Conservation (phyloP, 2,329 filamentous ascomycete genomes). For the Clonostachys rosea region DNA sequence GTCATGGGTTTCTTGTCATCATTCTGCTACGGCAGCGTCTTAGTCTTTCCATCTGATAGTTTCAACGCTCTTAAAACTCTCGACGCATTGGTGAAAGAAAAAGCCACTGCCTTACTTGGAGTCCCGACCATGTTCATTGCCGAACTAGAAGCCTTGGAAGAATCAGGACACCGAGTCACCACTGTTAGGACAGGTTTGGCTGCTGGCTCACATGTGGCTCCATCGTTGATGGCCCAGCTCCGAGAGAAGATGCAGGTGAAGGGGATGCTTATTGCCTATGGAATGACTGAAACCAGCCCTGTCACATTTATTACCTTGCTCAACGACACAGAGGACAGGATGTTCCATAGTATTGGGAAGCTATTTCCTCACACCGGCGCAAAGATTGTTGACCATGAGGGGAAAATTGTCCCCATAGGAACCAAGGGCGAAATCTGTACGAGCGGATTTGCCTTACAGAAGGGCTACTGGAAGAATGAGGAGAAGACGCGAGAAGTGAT, state of each 20-base stretch:
- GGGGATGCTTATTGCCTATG: conserved; percentile 49
- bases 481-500: conserved; percentile 18
- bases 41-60: conserved; percentile 63
- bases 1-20: conserved; percentile 68
- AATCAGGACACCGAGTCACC: conserved; percentile 7
- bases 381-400: conserved; percentile 54
- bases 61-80: conserved; percentile 58
- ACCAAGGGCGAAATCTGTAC: conserved; percentile 60
- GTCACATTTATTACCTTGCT: conserved; percentile 61
- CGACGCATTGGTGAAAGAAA: conserved; percentile 44
- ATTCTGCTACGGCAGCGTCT: conserved; percentile 55
- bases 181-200: conserved; percentile 61
- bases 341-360: conserved; percentile 57
- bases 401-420: conserved; percentile 47
- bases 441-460: conserved; percentile 52
- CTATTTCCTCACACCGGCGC: conserved; percentile 57
- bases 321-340: conserved; percentile 58
- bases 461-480: conserved; percentile 60
- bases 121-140: conserved; percentile 70
- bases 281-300: conserved; percentile 65
- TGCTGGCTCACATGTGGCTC: conserved; percentile 59
- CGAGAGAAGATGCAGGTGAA: conserved; percentile 54
- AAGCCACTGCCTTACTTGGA: conserved; percentile 44
- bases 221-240: conserved; percentile 57
- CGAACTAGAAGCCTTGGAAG: conserved; percentile 54